Evolutionary conservation across 2,329 filamentous ascomycete species (phyloP), one percentile per base, ranked within the genome.

Genomic region (Microsporum audouinii): DNA sequence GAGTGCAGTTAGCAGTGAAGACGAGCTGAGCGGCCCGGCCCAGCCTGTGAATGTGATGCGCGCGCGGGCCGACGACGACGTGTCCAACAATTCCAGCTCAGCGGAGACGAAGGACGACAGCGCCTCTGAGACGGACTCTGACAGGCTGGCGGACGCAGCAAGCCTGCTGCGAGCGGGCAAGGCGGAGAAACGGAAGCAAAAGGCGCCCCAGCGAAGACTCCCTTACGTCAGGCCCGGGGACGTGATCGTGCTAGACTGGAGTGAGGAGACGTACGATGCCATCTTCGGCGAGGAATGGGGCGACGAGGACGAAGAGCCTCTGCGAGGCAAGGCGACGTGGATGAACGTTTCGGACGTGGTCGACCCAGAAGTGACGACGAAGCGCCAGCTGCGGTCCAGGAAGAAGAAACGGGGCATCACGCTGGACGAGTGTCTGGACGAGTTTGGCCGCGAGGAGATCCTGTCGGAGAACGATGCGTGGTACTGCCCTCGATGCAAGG

Each of bases 401-500:
- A 87, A 90, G 5, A 82, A 80, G 68, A 88, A 87, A 73, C 80
- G 85, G 60, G 94, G 94, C 33, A 86, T 96, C 65, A 86, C 85
- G 0, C 80, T 99, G 3, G 88, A 94, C 27, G 91, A 96, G 67
- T 99, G 94, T 71, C 82, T 99, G 60, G 88, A 91, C 62, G 94
- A 97, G 73, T 97, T 96, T 67, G 89, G 94, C 70, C 92, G 92
- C 71, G 88, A 91, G 63, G 94, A 99, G 74, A 85, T 96, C 12
- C 79, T 99, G 3, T 96, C 92, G 0, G 90, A 96, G 72, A 88
- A 95, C 70, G 95, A 99, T 71, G 92, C 90, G 63, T 99, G 94
- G 94, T 97, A 95, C 72, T 99, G 94, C 71, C 92, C 90, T 61
- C 84, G 90, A 34, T 99, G 94, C 80, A 97, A 97, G 73, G 89